Evolutionary conservation across 768 basidiomycete genomes (phyloP).

Genomic region (Calocera viscosa): DNA sequence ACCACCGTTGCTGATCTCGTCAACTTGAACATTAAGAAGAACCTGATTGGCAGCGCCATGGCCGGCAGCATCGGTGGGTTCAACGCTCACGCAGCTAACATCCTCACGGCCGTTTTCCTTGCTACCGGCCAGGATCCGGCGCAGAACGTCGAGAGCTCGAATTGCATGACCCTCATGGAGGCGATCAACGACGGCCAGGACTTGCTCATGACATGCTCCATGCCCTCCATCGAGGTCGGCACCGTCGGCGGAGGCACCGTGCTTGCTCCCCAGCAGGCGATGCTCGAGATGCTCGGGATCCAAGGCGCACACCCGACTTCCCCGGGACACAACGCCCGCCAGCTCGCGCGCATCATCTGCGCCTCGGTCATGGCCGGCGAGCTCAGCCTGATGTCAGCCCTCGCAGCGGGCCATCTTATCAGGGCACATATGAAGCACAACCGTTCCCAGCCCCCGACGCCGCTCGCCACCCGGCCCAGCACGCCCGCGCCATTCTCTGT

Average conservation of each 20-base stretch:
- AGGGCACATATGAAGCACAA: constrained; percentile 89
- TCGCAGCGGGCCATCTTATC: constrained; percentile 91
- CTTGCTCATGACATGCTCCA: constrained; percentile 81
- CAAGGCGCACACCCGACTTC: constrained; percentile 74
- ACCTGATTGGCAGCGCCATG: constrained; percentile 94
- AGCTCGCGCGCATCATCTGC: constrained; percentile 78
- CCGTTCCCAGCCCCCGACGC: constrained; percentile 69
- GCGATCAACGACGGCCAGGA: constrained; percentile 86
- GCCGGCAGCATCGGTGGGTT: constrained; percentile 95
- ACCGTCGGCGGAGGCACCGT: constrained; percentile 95
- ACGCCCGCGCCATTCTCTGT: constrained; percentile 25
- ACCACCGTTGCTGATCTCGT: constrained; percentile 83
- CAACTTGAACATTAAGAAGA: constrained; percentile 93
- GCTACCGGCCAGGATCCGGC: constrained; percentile 98
- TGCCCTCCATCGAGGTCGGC: constrained; percentile 99
- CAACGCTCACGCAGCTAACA: constrained; percentile 97
- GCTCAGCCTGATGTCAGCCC: constrained; percentile 76
- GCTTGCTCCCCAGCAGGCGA: constrained; percentile 74
- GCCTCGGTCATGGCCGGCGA: constrained; percentile 97
- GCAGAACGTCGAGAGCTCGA: constrained; percentile 96
- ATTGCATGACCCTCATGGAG: constrained; percentile 98
- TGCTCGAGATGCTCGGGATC: constrained; percentile 89
- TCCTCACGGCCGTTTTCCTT: constrained; percentile 86
- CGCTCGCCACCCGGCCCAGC: constrained; percentile 33
- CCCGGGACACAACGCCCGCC: constrained; percentile 82